These are phyloP conservation scores for Fusarium palustre DNA, from an alignment of 2,329 filamentous ascomycete genomes.

Conservation along the genomic window DNA sequence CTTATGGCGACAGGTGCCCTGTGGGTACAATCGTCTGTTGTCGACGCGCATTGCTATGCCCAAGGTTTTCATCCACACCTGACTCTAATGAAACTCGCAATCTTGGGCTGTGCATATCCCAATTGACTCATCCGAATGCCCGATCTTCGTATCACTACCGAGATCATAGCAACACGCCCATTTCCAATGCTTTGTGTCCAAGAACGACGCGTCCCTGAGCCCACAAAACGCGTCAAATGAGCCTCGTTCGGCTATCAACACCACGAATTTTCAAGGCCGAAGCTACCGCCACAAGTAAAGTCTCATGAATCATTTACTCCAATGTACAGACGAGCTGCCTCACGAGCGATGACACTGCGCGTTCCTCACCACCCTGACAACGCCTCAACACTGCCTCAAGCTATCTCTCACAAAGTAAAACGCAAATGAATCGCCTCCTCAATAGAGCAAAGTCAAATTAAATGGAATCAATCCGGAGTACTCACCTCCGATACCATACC, in stretches of 20 bases:
- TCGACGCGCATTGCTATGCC: neutral
- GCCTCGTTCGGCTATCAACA: neutral
- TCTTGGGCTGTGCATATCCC: neutral
- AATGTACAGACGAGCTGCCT: neutral
- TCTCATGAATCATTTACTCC: neutral
- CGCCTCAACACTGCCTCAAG: slow-evolving; percentile 23
- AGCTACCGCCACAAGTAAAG: neutral
- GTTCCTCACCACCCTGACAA: slow-evolving; percentile 2
- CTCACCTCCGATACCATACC: neutral
- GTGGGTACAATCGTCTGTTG: neutral
- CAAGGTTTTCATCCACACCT: neutral
- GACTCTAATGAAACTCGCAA: neutral
- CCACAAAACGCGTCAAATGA: neutral
- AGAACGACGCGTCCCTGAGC: neutral
- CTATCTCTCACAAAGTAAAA: neutral
- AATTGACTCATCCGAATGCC: neutral
- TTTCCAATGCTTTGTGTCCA: too few relatives aligned
- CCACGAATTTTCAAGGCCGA: neutral
- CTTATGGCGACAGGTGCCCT: too few relatives aligned
- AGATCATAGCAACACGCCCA: neutral
- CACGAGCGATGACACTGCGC: neutral
- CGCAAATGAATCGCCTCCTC: slow-evolving; percentile 7
- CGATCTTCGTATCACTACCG: neutral
- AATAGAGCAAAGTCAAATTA: slow-evolving; percentile 1
- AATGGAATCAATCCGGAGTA: neutral